A percentile compares a stretch with the other conserved stretches of the same genome.
phyloP scores from a whole-genome alignment of 495 filamentous ascomycete genomes.

The Podospora conica region DNA sequence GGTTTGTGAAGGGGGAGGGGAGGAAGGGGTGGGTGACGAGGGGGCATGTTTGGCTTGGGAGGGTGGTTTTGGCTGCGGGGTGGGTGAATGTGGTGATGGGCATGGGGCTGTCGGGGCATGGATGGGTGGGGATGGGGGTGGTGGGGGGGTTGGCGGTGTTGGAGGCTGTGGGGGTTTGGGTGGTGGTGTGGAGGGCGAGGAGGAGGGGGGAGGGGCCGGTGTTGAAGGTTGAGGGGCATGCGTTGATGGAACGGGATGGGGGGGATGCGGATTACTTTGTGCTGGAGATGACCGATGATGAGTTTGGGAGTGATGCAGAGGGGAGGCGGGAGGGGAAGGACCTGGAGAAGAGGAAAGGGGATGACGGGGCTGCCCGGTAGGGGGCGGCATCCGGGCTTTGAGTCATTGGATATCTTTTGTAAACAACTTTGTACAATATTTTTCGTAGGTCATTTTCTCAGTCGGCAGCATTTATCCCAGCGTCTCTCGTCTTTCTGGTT shows the following conservation, averaged over 20 bases:
- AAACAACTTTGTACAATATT: no score
- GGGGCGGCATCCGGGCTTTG: no score
- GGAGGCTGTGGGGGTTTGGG: slow-evolving; percentile 11
- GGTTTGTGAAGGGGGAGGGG: slow-evolving; percentile 18
- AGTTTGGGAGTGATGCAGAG: slow-evolving; percentile 13
- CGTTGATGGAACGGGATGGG: slow-evolving; percentile 5
- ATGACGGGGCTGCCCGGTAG: background rate
- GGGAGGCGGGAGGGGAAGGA: slow-evolving; percentile 9
- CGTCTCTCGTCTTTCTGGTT: no score
- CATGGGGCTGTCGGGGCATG: slow-evolving; percentile 17
- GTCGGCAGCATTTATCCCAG: no score
- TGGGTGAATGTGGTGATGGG: slow-evolving; percentile 26
- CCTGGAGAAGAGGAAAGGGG: background rate
- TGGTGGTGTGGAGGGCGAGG: slow-evolving; percentile 15
- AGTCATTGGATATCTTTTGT: no score
- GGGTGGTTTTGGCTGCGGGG: slow-evolving; percentile 14
- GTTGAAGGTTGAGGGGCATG: slow-evolving; percentile 9
- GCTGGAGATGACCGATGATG: slow-evolving; percentile 27
- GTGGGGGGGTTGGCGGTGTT: slow-evolving; percentile 13
- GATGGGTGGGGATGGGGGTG: background rate
- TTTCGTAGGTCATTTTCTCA: no score
- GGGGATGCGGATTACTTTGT: slow-evolving; percentile 21
- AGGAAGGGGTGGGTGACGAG: slow-evolving; percentile 24
- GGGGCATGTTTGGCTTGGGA: slow-evolving; percentile 24
- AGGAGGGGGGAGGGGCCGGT: background rate